Evolutionary conservation across 108 stramenopile species (phyloP), one percentile per base, ranked within the genome.

Genomic region (Pseudonitzschia pungens): DNA sequence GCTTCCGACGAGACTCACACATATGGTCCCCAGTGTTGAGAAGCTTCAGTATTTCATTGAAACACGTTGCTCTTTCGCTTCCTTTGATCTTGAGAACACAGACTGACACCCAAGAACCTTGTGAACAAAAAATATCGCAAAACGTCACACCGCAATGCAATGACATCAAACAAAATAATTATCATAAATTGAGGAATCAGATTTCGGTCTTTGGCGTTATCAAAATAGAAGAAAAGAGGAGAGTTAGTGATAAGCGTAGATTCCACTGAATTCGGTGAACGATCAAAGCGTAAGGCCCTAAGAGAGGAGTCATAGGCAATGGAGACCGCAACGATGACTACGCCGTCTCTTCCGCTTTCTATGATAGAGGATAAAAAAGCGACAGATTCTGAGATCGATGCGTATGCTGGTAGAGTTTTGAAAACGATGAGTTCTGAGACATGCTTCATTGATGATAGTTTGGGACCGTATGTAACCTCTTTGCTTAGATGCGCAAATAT

Each of bases 401-500:
- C 85, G 31, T 82, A 89, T 60, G 85, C 88, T 41, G 80, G 69
- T 28, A 70, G 77, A 45, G 67, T 89, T 16, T 56, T 89, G 20
- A 65, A 75, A 16, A 45, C 42, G 22, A 51, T 63, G 68, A 76
- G 76, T 66, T 83, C 79, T 14, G 88, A 89, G 48, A 74, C 78
- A 16, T 78, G 71, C 51, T 52, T 78, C 11, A 22, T 79, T 32
- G 84, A 85, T 53, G 69, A 65, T n/a, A 85, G 81, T 73, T 48
- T 92, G 51, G 90, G 86, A 15, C 86, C 88, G 16, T 92, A 92
- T 55, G 83, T 92, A 18, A 79, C 88, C 9, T 80, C 82, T 14
- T 59, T 86, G 66, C 57, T 92, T 36, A 75, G 90, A 33, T 69
- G 72, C 40, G 69, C 84, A 2, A 65, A 75, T 1, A 69, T 72